phyloP scores from a whole-genome alignment of 2,329 filamentous ascomycete genomes.

The Aurifilum marmelostoma region DNA sequence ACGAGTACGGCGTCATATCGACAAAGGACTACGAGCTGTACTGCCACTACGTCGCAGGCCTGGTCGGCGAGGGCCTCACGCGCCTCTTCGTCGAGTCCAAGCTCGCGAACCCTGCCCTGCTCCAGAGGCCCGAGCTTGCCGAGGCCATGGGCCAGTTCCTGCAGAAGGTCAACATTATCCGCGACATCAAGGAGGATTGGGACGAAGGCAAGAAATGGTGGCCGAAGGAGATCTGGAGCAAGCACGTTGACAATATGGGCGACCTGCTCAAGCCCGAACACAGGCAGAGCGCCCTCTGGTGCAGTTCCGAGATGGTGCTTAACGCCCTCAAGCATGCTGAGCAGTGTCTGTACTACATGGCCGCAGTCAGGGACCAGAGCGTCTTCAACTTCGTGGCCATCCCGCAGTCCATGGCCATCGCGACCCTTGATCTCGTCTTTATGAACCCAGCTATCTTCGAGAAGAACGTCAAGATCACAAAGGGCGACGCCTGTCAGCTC shows the following conservation, averaged over 20 bases:
- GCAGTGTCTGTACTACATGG: constrained; percentile 97
- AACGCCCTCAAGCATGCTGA: constrained; percentile 85
- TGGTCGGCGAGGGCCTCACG: constrained; percentile 95
- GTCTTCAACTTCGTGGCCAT: constrained; percentile 99
- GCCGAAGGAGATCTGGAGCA: constrained; percentile 95
- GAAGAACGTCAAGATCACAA: constrained; percentile 92
- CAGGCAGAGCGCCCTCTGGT: constrained; percentile 76
- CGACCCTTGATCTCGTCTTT: constrained; percentile 89
- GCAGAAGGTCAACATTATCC: constrained; percentile 98
- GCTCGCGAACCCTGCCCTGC: constrained; percentile 82
- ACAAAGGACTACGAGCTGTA: constrained; percentile 92
- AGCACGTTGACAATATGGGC: constrained; percentile 87
- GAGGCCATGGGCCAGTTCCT: constrained; percentile 98
- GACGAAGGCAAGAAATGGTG: constrained; percentile 89
- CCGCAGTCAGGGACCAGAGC: constrained; percentile 90
- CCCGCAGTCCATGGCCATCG: constrained; percentile 96
- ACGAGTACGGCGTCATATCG: constrained; percentile 77
- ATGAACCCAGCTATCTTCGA: constrained; percentile 86
- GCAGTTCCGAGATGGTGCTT: constrained; percentile 91
- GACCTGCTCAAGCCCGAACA: constrained; percentile 86
- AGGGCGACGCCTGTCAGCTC: constrained; percentile 86
- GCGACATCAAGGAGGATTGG: constrained; percentile 89
- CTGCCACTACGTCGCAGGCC: constrained; percentile 96
- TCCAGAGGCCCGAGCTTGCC: constrained; percentile 77
- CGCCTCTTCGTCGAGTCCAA: constrained; percentile 85